Base-by-base conservation (phyloP, 306 rosid genomes). In the Prinsepia uniflora region DNA sequence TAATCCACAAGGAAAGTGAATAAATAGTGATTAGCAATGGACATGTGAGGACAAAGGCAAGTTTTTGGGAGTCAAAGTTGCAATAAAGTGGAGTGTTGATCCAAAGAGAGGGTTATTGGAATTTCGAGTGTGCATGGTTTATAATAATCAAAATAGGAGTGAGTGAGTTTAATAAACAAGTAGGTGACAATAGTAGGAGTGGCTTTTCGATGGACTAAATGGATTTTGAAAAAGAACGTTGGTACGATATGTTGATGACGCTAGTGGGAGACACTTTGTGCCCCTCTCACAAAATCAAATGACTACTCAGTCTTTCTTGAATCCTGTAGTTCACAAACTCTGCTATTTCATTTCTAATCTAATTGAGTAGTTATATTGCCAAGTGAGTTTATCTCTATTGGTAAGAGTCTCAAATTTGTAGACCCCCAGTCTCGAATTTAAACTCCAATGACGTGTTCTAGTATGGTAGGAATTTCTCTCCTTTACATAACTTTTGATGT, bases 121-220 rank as follows among this genome's bases (percentile, higher is more conserved):
- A 6, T 13, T 61, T 61, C 20, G 18, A 61, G 11, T 61, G 65
- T 39, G 20, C 20, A 39, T 39, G 43, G 43, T 7, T 30, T 30
- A 15, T 61, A 36, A 61, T 36, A 39, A 15, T 58, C 12, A 54
- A 2, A 19, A 47, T 18, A 18, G 18, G 22, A 6, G 9, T 18
- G 30, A 18, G n/a, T 24, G 40, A 13, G 45, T 36, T 13, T 15
- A 8, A 20, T 7, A 60, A 24, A 14, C 45, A 36, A 36, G 65
- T 60, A 60, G 65, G 65, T 45, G 65, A 36, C 65, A 60, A 41
- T 39, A n/a, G n/a, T n/a, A n/a, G n/a, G n/a, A 4, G 44, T 39
- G 46, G 22, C 46, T 36, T 60, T 36, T 39, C 15, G 65, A 36
- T 60, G 46, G 65, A 15, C 20, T 60, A 39, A 53, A 39, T 39